Evolutionary conservation across 257 asterid genomes (phyloP).

Genomic region (Nicotiana tomentosiformis): DNA sequence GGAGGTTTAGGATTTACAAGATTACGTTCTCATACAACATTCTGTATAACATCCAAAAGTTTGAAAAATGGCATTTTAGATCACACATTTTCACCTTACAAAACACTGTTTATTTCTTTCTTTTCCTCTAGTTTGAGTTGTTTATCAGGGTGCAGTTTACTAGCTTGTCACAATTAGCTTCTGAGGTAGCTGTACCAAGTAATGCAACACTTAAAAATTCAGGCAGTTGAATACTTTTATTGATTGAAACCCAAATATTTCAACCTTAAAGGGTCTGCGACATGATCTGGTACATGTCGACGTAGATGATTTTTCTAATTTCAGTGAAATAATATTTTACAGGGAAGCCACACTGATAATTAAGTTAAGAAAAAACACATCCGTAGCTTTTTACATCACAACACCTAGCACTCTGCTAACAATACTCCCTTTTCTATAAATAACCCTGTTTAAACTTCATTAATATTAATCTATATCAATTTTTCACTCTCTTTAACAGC

Average conservation of each 20-base stretch:
- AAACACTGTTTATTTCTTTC: background rate
- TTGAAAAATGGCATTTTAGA: background rate
- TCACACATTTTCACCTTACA: background rate
- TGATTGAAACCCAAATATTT: background rate
- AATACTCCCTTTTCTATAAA: background rate
- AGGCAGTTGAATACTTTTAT: background rate
- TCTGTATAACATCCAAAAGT: background rate
- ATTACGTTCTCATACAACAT: background rate
- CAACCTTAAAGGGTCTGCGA: background rate
- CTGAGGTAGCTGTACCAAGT: background rate
- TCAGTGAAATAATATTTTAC: background rate
- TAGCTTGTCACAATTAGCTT: background rate
- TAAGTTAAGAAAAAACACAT: background rate
- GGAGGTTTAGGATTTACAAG: constrained; percentile 9
- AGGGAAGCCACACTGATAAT: background rate
- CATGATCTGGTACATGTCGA: background rate
- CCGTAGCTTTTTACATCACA: background rate
- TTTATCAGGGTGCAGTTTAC: background rate
- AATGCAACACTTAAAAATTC: background rate
- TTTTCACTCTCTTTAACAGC: background rate
- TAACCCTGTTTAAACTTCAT: background rate
- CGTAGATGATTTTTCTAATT: background rate
- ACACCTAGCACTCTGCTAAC: constrained; percentile 2
- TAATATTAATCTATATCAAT: background rate
- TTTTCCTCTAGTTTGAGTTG: background rate